A percentile compares a stretch with the other conserved stretches of the same genome.
Evolutionary conservation across 1,284 basidiomycete species (phyloP).

Genomic region (Fomitopsis palustris): DNA sequence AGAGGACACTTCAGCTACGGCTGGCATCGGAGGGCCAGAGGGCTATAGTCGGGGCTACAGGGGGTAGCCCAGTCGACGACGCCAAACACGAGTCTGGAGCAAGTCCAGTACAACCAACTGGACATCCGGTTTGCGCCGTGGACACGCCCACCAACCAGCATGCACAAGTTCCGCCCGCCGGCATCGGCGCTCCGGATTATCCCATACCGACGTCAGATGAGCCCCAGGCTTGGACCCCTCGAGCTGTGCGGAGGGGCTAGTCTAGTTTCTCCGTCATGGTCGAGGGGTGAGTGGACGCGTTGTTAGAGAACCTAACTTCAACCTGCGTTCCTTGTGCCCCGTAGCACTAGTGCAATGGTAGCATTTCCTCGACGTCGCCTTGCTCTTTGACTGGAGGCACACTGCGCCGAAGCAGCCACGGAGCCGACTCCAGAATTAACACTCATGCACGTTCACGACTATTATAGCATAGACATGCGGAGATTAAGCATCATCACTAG

Average conservation of each 20-base stretch:
- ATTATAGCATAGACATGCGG: too few species aligned
- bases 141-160: not conserved
- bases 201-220: slow-evolving; percentile 5
- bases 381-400: too few species aligned
- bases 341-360: too few species aligned
- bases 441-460: too few species aligned
- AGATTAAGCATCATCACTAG: too few species aligned
- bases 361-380: too few species aligned
- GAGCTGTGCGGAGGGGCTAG: slow-evolving; percentile 7
- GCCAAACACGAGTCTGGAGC: not conserved
- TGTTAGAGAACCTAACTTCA: too few species aligned
- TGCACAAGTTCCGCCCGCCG: not conserved
- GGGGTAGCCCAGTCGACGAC: not conserved
- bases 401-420: too few species aligned
- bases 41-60: not conserved
- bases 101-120: not conserved
- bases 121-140: not conserved
- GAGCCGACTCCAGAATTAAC: too few species aligned
- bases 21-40: slow-evolving; percentile 13
- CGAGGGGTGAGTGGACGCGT: too few species aligned
- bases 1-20: slow-evolving; percentile 12
- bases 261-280: too few species aligned
- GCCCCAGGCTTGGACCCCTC: slow-evolving; percentile 13
- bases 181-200: not conserved
- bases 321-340: too few species aligned